Base-by-base conservation (phyloP, 306 rosid species). In the Vigna radiata region DNA sequence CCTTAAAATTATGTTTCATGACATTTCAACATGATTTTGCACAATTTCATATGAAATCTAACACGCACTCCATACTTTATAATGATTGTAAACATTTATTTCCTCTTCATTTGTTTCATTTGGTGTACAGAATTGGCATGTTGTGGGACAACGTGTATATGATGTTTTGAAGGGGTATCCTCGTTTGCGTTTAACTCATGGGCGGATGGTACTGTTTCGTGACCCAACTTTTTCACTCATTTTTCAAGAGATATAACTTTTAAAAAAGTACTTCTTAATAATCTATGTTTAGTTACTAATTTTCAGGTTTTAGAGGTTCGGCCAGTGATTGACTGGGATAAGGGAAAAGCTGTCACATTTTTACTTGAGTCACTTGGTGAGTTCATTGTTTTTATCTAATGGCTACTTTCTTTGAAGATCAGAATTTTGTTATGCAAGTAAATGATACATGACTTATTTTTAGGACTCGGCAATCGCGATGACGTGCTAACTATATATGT, bases 271-370 rank as follows among this genome's bases (percentile, higher is more conserved):
- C 44, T 53, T 31, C 16, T 3, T 10, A 50, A 43, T 68, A 49
- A 46, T 31, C 36, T 31, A 17, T 76, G 55, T 65, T 47, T 33
- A 7, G 61, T 47, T 33, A 11, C 62, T 15, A 31, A 14, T 80
- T 11, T 80, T 70, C 63, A 96, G 99, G 99, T 96, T 84, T 86
- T 96, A 83, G 99, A 96, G 87, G 93, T 96, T 19, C 92, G 98
- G 21, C 99, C 99, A 0, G 86, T 77, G 81, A 91, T 96, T 68
- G 68, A 88, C 81, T 96, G 99, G 99, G 91, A 96, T 80, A 96
- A 96, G 83, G 99, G 99, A 60, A 96, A 91, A 82, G 98, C 97
- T 21, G 96, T 96, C 60, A 87, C 91, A 12, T 96, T 93, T 87
- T 86, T 96, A 68, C 99, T 96, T 1, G 91, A 96, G 67, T 89